Percentiles rank a stretch among this genome's conserved stretches.
Conservation (phyloP, 352 stramenopile species). For the Blastocystis sp. region DNA sequence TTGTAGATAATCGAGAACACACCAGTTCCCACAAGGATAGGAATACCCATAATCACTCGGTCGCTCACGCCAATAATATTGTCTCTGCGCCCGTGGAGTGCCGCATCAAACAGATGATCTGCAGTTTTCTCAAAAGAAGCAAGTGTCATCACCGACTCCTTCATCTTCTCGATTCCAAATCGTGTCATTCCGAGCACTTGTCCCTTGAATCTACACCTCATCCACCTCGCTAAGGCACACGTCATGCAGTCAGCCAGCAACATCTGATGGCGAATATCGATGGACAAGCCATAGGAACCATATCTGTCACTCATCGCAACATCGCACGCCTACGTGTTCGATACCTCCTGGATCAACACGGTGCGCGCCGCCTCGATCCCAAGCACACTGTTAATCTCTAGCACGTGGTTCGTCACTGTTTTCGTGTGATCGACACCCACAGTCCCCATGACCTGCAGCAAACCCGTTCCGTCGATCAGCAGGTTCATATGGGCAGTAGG, state of each 20-base stretch:
- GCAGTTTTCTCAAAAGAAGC: conserved; percentile 98
- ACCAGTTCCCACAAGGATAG: conserved; percentile 92
- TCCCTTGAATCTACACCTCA: conserved; percentile 76
- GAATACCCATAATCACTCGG: conserved; percentile 99
- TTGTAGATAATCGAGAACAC: conserved; percentile 75
- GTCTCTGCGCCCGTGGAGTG: conserved; percentile 91
- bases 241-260: conserved; percentile 99
- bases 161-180: conserved; percentile 99
- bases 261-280: conserved; percentile 96
- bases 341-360: conserved; percentile 92
- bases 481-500: conserved; percentile 81
- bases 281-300: conserved; percentile 96
- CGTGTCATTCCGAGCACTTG: conserved; percentile 83
- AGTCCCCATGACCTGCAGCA: conserved; percentile 94
- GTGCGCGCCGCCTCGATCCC: conserved; percentile 95
- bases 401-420: conserved; percentile 96
- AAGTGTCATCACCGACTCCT: conserved; percentile 97
- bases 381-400: conserved; percentile 88
- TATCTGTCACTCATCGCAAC: conserved; percentile 67
- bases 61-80: conserved; percentile 93
- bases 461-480: conserved; percentile 94
- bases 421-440: conserved; percentile 88
- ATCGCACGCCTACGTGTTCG: conserved; percentile 77
- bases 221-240: conserved; percentile 71
- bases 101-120: conserved; percentile 98